Percentiles rank a stretch among this genome's conserved stretches.
Evolutionary conservation across 129 eudicot genomes (phyloP).

Genomic region (Lactuca saligna): DNA sequence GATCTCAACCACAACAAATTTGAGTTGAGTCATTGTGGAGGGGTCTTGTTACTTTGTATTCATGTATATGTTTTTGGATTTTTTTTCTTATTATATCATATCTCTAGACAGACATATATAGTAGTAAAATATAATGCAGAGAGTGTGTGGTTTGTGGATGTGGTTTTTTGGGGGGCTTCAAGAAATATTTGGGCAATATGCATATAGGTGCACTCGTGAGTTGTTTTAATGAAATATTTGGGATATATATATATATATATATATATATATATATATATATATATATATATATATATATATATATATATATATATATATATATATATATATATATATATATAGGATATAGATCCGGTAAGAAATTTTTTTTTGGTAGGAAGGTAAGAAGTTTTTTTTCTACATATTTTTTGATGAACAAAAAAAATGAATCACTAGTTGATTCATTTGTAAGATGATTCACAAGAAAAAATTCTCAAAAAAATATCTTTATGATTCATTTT

Average conservation of each 20-base stretch:
- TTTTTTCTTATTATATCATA: slow-evolving; percentile 20
- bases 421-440: too few species aligned
- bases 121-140: slow-evolving; percentile 11
- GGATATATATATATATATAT: not conserved
- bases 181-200: slow-evolving; percentile 31
- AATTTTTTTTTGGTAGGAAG: too few species aligned
- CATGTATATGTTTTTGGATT: slow-evolving; percentile 42
- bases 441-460: too few species aligned
- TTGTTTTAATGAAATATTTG: slow-evolving; percentile 34
- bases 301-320: too few species aligned
- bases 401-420: too few species aligned
- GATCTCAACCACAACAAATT: slow-evolving; percentile 72
- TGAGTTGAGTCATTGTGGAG: slow-evolving; percentile 25
- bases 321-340: too few species aligned
- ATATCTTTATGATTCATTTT: too few species aligned
- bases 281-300: too few species aligned
- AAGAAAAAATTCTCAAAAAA: too few species aligned
- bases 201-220: slow-evolving; percentile 55
- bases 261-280: too few species aligned
- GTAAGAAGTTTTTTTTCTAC: too few species aligned
- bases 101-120: not conserved
- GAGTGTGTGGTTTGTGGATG: slow-evolving; percentile 57
- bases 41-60: slow-evolving; percentile 47
- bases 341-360: too few species aligned
- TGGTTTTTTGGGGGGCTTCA: slow-evolving; percentile 41